Evolutionary conservation across 192 early-diverging fungal species (phyloP), one percentile per base, ranked within the genome.

Genomic region (Dispira parvispora): DNA sequence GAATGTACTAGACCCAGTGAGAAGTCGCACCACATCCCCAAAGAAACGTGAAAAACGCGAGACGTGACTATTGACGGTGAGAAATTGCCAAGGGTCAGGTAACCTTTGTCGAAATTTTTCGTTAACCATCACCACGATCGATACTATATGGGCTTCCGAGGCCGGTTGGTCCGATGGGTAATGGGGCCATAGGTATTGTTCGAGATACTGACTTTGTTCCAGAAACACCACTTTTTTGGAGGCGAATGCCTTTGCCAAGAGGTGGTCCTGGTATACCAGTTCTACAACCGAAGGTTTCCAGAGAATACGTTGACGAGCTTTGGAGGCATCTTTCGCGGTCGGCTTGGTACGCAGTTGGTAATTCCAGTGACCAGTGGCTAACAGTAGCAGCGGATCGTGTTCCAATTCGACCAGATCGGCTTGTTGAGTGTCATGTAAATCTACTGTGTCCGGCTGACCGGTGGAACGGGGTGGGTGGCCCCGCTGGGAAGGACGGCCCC

Each of bases 31-130:
- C 9, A 82, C 73, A n/a, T 71, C 64, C 20, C 54, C 62, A 64
- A 87, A 88, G 43, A 89, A 77, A 3, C 62, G 69, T 11, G 78
- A 60, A 62, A 88, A 38, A 6, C 3, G 6, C 6, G 32, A 38
- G 32, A 6, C 32, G 32, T 6, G 32, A 38, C 6, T 12, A 43
- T 12, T 9, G 65, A 45, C n/a, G 60, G 44, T 65, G 61, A 73
- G 55, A 63, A 38, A 54, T 56, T 60, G 10, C 44, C 8, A 32
- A 54, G 46, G 18, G 45, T 43, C 54, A 65, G 28, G 63, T 21
- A 92, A 72, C 23, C 82, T 74, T 63, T 90, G 82, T 56, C 86
- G 79, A 67, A 80, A 81, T 72, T 98, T 96, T 68, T 95, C 95
- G 71, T 96, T 96, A 10, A 92, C 65, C 74, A 98, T 80, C 50